A percentile compares a stretch with the other conserved stretches of the same genome.
phyloP scores from a whole-genome alignment of 805 yeast genomes.

The Metschnikowia santaceciliae region DNA sequence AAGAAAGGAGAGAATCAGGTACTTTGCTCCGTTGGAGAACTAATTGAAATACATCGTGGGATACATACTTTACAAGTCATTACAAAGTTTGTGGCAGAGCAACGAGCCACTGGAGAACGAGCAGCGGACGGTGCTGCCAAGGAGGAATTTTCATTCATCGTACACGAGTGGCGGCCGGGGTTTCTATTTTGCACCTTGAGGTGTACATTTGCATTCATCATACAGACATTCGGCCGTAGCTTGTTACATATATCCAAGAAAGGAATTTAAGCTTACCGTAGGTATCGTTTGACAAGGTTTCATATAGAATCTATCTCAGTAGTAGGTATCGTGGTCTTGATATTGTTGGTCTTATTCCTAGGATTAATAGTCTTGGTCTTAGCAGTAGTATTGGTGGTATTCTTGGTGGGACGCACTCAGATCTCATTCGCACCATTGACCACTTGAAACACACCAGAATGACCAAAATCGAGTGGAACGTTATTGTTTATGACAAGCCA shows the following conservation, averaged over 20 bases:
- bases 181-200: constrained; percentile 1
- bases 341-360: not conserved
- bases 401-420: not conserved
- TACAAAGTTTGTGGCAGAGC: not conserved
- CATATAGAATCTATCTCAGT: not conserved
- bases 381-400: too few relatives aligned
- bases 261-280: not conserved
- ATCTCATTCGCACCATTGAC: not conserved
- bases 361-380: not conserved
- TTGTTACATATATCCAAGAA: not conserved
- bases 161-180: not conserved
- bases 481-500: constrained; percentile 66
- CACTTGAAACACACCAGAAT: constrained; percentile 1
- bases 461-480: constrained; percentile 38
- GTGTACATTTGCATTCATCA: constrained; percentile 17
- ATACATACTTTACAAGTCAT: not conserved
- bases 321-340: not conserved
- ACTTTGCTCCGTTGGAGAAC: constrained; percentile 36
- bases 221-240: constrained; percentile 7
- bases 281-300: too few relatives aligned
- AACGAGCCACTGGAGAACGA: not conserved
- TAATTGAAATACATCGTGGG: not conserved
- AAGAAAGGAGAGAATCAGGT: constrained; percentile 39
- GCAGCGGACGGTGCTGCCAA: not conserved
- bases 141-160: not conserved